These are phyloP conservation scores for Prunus campanulata DNA, from an alignment of 306 rosid species.

Conservation along the genomic window DNA sequence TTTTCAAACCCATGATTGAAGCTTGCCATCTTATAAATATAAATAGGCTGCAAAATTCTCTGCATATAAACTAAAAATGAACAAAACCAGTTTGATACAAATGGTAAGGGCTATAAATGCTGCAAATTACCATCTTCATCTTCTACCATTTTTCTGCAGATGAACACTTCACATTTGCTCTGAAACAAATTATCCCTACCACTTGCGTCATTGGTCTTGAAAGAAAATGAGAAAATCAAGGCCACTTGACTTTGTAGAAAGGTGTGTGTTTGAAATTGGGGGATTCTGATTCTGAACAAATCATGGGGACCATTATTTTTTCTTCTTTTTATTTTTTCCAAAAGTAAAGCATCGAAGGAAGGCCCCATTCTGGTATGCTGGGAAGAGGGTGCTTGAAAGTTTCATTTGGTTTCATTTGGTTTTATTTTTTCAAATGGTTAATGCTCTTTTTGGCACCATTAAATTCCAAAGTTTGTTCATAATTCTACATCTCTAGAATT, in stretches of 20 bases:
- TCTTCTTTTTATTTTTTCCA: neutral
- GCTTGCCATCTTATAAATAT: neutral
- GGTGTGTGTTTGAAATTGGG: neutral
- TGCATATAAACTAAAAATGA: no score
- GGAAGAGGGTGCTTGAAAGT: neutral
- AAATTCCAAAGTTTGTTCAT: conserved; percentile 30
- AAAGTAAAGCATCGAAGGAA: conserved; percentile 1
- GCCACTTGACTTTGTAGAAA: neutral
- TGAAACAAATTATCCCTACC: neutral
- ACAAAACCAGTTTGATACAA: neutral
- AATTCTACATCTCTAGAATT: conserved; percentile 24
- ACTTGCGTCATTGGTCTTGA: neutral
- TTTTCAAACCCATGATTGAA: neutral
- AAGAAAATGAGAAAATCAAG: neutral
- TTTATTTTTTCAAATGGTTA: conserved; percentile 10
- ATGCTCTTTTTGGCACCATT: conserved; percentile 53
- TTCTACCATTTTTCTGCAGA: neutral
- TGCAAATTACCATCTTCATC: neutral
- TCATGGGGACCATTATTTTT: conserved; percentile 1
- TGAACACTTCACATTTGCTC: neutral
- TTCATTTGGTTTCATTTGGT: neutral
- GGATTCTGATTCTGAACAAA: neutral
- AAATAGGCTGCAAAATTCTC: neutral
- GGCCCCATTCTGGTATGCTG: conserved; percentile 1
- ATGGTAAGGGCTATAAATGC: neutral